phyloP scores from a whole-genome alignment of 495 filamentous ascomycete species.

The Glarea lozoyensis region DNA sequence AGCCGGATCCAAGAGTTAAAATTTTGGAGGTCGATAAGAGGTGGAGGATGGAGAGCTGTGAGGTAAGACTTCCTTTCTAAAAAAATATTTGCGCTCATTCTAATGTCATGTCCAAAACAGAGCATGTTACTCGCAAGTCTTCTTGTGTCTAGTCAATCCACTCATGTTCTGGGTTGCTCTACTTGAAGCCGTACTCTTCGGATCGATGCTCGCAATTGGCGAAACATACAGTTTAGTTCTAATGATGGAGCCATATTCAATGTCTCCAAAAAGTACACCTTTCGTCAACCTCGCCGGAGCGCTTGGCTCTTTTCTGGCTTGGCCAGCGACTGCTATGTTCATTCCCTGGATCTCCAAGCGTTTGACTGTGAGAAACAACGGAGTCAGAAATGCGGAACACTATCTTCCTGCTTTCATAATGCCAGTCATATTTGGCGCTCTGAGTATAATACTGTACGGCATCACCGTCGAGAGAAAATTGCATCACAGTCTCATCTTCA shows the following conservation, averaged over 20 bases:
- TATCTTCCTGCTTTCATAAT: slow-evolving; percentile 13
- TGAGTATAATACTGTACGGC: slow-evolving; percentile 6
- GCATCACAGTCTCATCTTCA: not conserved
- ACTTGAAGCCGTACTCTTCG: slow-evolving; percentile 30
- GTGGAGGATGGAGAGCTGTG: slow-evolving; percentile 12
- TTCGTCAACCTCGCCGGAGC: slow-evolving; percentile 30
- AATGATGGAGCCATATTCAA: slow-evolving; percentile 26
- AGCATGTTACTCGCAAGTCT: slow-evolving; percentile 12
- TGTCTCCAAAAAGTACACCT: slow-evolving; percentile 22
- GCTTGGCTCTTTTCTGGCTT: slow-evolving; percentile 22
- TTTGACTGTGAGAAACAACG: slow-evolving; percentile 4
- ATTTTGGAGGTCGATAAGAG: not conserved
- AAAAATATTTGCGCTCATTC: too few relatives aligned
- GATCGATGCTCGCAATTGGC: slow-evolving; percentile 27
- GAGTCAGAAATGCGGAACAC: slow-evolving; percentile 11
- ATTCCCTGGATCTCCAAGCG: not conserved
- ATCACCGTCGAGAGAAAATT: slow-evolving; percentile 1
- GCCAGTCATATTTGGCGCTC: slow-evolving; percentile 1
- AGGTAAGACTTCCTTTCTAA: too few relatives aligned
- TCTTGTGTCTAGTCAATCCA: slow-evolving; percentile 21
- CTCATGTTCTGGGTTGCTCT: slow-evolving; percentile 32
- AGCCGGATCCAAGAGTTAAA: not conserved
- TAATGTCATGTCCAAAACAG: too few relatives aligned
- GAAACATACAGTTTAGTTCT: slow-evolving; percentile 29
- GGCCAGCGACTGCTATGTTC: slow-evolving; percentile 25